phyloP scores from a whole-genome alignment of 352 stramenopile genomes.

The Phytophthora aleatoria region DNA sequence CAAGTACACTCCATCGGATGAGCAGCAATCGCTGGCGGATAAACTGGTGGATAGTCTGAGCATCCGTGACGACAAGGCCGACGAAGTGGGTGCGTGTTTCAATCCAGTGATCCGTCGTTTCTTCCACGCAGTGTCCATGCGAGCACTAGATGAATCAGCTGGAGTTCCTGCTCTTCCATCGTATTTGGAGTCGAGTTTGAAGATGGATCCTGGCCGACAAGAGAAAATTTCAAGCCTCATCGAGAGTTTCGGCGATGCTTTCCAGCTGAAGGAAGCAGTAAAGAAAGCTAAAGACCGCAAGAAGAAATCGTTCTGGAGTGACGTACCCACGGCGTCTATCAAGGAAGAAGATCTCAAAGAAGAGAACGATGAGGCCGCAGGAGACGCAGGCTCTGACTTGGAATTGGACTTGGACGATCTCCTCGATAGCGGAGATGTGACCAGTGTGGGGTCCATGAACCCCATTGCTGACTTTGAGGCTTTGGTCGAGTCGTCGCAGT shows the following conservation, averaged over 20 bases:
- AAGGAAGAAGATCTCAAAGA: slow-evolving; percentile 53
- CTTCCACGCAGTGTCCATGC: slow-evolving; percentile 64
- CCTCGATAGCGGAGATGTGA: slow-evolving; percentile 66
- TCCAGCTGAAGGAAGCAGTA: slow-evolving; percentile 78
- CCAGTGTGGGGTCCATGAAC: slow-evolving; percentile 82
- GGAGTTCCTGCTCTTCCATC: slow-evolving; percentile 51
- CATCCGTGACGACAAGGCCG: slow-evolving; percentile 63
- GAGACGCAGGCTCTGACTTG: slow-evolving; percentile 53
- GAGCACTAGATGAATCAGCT: slow-evolving; percentile 58
- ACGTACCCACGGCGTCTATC: slow-evolving; percentile 41
- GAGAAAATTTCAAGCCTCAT: slow-evolving; percentile 63
- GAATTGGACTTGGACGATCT: slow-evolving; percentile 79
- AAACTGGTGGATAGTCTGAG: slow-evolving; percentile 78
- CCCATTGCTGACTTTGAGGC: slow-evolving; percentile 83
- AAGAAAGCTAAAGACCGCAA: slow-evolving; percentile 66
- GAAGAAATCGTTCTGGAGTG: slow-evolving; percentile 86
- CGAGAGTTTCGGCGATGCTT: slow-evolving; percentile 70
- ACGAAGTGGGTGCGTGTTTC: slow-evolving; percentile 65
- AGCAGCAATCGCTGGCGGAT: slow-evolving; percentile 70
- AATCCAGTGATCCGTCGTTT: slow-evolving; percentile 78
- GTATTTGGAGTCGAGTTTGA: slow-evolving; percentile 66
- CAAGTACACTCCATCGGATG: slow-evolving; percentile 52
- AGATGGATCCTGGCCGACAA: slow-evolving; percentile 56
- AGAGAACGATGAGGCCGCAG: slow-evolving; percentile 32
- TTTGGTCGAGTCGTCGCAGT: slow-evolving; percentile 53